Percentiles rank a stretch among this genome's conserved stretches.
These are phyloP conservation scores for Tricharina praecox DNA, from an alignment of 495 filamentous ascomycete species.

Conservation along the genomic window DNA sequence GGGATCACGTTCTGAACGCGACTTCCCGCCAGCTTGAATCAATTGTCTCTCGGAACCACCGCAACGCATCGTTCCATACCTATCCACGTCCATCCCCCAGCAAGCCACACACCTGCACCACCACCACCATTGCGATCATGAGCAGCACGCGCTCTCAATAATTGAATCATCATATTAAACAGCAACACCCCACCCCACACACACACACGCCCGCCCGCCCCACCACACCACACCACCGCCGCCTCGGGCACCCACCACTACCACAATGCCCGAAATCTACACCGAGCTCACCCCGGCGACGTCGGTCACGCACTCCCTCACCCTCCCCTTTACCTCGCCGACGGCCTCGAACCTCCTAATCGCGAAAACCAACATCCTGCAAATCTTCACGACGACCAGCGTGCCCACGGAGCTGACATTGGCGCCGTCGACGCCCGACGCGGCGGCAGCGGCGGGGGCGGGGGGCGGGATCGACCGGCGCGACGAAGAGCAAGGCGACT, in stretches of 20 bases:
- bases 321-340: constrained; percentile 56
- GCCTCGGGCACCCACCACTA: no score
- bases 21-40: background rate
- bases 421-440: constrained; percentile 7
- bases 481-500: constrained; percentile 44
- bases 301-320: constrained; percentile 75
- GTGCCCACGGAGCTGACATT: constrained; percentile 36
- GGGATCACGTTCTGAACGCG: constrained; percentile 3
- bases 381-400: constrained; percentile 53
- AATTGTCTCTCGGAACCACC: no score
- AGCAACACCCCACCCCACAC: constrained; percentile 1
- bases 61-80: background rate
- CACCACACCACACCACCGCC: no score
- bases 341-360: constrained; percentile 70
- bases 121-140: background rate
- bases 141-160: background rate
- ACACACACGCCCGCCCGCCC: no score
- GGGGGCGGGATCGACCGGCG: constrained; percentile 34
- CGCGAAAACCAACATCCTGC: constrained; percentile 76
- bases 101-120: background rate
- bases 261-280: constrained; percentile 38
- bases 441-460: constrained; percentile 9
- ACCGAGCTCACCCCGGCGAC: constrained; percentile 83
- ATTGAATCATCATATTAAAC: background rate
- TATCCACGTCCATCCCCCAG: background rate